phyloP scores from a whole-genome alignment of 257 asterid genomes.

The Capsicum pubescens region DNA sequence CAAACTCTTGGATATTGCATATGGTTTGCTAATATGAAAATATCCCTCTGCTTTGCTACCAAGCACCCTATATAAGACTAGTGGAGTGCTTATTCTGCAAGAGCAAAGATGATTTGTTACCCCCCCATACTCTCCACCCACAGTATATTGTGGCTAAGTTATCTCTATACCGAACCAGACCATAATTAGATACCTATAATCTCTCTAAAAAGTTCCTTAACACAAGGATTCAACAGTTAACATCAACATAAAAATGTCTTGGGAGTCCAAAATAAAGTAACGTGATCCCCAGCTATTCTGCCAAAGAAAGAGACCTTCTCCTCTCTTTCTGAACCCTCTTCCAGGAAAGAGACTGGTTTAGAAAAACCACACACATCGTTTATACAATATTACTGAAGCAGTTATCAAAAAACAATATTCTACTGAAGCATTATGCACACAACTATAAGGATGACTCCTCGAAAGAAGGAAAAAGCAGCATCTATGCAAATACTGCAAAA shows the following conservation, averaged over 20 bases:
- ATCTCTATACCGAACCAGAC: neutral
- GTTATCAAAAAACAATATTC: neutral
- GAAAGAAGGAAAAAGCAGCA: neutral
- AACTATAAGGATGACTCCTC: neutral
- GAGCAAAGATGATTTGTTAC: conserved; percentile 3
- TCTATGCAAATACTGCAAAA: conserved; percentile 3
- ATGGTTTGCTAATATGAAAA: neutral
- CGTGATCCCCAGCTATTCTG: neutral
- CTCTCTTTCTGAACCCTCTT: conserved; percentile 14
- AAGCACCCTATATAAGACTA: conserved; percentile 1
- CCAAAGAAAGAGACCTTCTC: neutral
- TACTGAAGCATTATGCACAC: neutral
- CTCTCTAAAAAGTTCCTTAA: neutral
- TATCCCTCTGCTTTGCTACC: neutral
- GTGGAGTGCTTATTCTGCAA: conserved; percentile 5
- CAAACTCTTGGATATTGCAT: neutral
- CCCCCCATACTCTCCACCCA: conserved; percentile 17
- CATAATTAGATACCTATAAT: neutral
- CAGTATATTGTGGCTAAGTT: conserved; percentile 15
- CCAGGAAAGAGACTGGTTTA: neutral
- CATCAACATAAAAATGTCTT: neutral
- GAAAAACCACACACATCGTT: neutral
- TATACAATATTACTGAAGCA: neutral
- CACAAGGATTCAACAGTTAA: neutral
- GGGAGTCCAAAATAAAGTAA: conserved; percentile 3